A percentile compares a stretch with the other conserved stretches of the same genome.
phyloP scores from a whole-genome alignment of 306 rosid species.

The Carpinus viminea region DNA sequence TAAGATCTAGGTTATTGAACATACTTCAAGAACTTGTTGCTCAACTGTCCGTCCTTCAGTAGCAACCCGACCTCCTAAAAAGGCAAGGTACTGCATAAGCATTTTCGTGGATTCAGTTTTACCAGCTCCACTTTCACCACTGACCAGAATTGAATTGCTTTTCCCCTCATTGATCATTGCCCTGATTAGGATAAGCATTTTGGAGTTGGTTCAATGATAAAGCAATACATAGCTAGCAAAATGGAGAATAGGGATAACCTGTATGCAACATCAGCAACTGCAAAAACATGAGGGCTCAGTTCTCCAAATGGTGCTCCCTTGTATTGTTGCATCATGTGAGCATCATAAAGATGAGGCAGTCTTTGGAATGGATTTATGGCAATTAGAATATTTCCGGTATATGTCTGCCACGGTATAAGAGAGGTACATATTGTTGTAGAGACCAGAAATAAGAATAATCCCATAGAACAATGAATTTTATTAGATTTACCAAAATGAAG shows the following conservation, averaged over 20 bases:
- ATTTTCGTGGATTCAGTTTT: constrained; percentile 99
- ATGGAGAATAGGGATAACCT: constrained; percentile 53
- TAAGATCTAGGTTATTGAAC: constrained; percentile 27
- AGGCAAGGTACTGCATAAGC: constrained; percentile 98
- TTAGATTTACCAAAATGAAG: constrained; percentile 23
- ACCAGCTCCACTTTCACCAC: constrained; percentile 99
- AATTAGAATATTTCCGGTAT: constrained; percentile 95
- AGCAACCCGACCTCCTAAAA: constrained; percentile 88
- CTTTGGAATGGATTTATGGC: constrained; percentile 99
- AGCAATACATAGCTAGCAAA: constrained; percentile 19
- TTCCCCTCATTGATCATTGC: constrained; percentile 89
- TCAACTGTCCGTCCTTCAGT: constrained; percentile 98
- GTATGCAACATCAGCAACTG: constrained; percentile 97
- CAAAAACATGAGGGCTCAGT: constrained; percentile 96
- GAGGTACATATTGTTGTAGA: background rate
- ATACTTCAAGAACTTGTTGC: constrained; percentile 99
- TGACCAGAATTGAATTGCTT: constrained; percentile 96
- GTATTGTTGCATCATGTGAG: constrained; percentile 98
- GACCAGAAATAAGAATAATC: constrained; percentile 5
- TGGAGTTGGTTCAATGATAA: constrained; percentile 21
- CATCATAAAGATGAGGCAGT: constrained; percentile 84
- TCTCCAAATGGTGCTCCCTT: constrained; percentile 98
- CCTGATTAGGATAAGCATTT: constrained; percentile 48
- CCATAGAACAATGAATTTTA: constrained; percentile 17
- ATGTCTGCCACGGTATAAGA: constrained; percentile 63